phyloP scores from a whole-genome alignment of 2,329 filamentous ascomycete genomes.

The Sporothrix pseudoabietina region DNA sequence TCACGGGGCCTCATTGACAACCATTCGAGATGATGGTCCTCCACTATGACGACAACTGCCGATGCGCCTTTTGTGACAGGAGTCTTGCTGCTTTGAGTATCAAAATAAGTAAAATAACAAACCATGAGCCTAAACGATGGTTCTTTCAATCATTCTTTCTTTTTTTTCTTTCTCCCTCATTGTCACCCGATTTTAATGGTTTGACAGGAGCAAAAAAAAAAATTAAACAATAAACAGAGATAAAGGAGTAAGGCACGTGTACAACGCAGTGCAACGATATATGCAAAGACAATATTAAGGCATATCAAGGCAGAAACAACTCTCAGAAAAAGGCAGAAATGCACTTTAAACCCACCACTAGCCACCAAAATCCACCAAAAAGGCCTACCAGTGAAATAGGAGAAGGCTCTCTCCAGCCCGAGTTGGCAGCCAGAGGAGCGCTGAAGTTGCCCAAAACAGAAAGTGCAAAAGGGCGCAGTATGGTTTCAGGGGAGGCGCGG shows the following conservation, averaged over 20 bases:
- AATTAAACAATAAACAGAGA: neutral
- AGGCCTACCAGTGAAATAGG: constrained; percentile 1
- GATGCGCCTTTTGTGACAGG: neutral
- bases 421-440: constrained; percentile 22
- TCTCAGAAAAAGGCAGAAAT: neutral
- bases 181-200: neutral
- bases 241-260: neutral
- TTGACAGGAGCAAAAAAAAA: neutral
- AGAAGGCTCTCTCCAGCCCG: constrained; percentile 27
- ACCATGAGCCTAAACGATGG: neutral
- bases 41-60: constrained; percentile 11
- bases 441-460: constrained; percentile 30
- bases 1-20: neutral
- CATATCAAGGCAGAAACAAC: constrained; percentile 11
- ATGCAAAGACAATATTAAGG: constrained; percentile 8
- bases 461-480: constrained; percentile 20
- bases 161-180: neutral
- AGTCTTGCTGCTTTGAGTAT: neutral
- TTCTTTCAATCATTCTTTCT: neutral
- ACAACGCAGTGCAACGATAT: neutral
- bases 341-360: neutral
- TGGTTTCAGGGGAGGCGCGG: neutral
- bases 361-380: neutral
- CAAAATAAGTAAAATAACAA: neutral
- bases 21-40: constrained; percentile 3